phyloP scores from a whole-genome alignment of 2,329 filamentous ascomycete genomes.

The Nigrospora oryzae region DNA sequence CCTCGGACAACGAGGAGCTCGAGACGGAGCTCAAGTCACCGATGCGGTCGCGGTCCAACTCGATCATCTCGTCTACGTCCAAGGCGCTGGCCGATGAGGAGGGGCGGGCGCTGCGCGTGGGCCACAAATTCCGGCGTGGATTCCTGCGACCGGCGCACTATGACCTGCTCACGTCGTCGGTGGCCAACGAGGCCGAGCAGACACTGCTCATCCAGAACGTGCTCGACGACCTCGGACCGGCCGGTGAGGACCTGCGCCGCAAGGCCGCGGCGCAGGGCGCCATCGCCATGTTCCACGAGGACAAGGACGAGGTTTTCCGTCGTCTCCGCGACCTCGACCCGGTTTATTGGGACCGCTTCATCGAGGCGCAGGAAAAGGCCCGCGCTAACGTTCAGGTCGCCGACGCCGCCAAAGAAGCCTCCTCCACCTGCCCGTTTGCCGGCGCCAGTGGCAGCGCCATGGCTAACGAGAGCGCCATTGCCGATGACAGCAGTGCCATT shows the following conservation, averaged over 20 bases:
- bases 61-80: constrained; percentile 39
- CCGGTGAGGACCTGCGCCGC: constrained; percentile 47
- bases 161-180: constrained; percentile 33
- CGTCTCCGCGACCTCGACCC: constrained; percentile 52
- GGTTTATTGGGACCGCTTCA: constrained; percentile 55
- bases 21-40: constrained; percentile 35
- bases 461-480: constrained; percentile 32
- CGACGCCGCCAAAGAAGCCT: constrained; percentile 7
- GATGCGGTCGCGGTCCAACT: constrained; percentile 41
- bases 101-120: constrained; percentile 44
- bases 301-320: constrained; percentile 40
- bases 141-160: constrained; percentile 44
- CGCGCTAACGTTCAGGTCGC: constrained; percentile 38
- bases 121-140: constrained; percentile 46
- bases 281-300: constrained; percentile 52
- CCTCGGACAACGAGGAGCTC: constrained; percentile 38
- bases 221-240: constrained; percentile 54
- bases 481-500: constrained; percentile 21
- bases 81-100: constrained; percentile 48
- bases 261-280: constrained; percentile 50
- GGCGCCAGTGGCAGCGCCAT: constrained; percentile 3
- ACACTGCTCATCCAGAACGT: constrained; percentile 48
- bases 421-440: constrained; percentile 3
- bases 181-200: constrained; percentile 41
- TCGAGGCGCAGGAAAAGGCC: constrained; percentile 53